These are phyloP conservation scores for Oryza glaberrima DNA, from an alignment of 176 grass and related monocot genomes.

Conservation along the genomic window DNA sequence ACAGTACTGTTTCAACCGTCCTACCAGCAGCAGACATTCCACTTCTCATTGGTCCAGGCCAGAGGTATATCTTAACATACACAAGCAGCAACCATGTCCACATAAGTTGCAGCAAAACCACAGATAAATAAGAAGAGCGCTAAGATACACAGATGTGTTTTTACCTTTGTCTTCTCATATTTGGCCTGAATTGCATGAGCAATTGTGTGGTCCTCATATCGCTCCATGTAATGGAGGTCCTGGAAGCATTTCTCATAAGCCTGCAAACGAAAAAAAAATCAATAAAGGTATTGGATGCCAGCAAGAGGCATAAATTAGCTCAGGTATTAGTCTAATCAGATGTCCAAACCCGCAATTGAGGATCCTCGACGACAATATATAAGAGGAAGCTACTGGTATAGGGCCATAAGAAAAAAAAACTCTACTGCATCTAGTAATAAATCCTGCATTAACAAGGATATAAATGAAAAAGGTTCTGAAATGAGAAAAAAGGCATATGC, in stretches of 20 bases:
- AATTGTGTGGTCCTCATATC: slow-evolving; percentile 93
- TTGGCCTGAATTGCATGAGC: slow-evolving; percentile 91
- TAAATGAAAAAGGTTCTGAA: background rate
- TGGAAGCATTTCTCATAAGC: slow-evolving; percentile 99
- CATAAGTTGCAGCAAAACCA: background rate
- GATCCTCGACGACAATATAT: background rate
- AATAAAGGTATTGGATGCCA: slow-evolving; percentile 4
- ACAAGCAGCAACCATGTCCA: slow-evolving; percentile 23
- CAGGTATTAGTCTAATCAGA: background rate
- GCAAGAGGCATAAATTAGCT: slow-evolving; percentile 6
- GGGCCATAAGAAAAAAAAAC: background rate
- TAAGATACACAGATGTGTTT: background rate
- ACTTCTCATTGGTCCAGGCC: slow-evolving; percentile 77
- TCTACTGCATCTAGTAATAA: slow-evolving; percentile 22
- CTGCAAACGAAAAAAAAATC: slow-evolving; percentile 45
- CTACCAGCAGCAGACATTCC: slow-evolving; percentile 69
- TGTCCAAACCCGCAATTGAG: background rate
- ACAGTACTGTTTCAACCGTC: slow-evolving; percentile 83
- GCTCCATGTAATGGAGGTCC: slow-evolving; percentile 94
- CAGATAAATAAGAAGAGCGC: background rate
- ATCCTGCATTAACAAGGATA: slow-evolving; percentile 1
- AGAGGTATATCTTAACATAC: slow-evolving; percentile 78
- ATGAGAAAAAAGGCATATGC: background rate
- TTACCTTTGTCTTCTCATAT: slow-evolving; percentile 98
- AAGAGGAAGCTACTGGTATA: background rate